Conservation (phyloP, 768 basidiomycete genomes). For the Termitomyces sp. region DNA sequence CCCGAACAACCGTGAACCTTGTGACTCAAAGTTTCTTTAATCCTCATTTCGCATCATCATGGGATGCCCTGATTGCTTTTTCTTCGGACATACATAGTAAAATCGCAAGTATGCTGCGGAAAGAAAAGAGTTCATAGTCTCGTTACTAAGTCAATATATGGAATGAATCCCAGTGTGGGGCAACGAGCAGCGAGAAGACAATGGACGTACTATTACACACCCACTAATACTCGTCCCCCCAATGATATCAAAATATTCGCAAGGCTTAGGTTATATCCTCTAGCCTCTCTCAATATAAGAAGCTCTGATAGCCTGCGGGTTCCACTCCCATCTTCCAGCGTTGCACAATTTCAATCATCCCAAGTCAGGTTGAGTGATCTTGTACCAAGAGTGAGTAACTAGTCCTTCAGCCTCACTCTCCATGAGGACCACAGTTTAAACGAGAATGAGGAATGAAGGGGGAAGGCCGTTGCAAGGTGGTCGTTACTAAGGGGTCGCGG, state of each 20-base stretch:
- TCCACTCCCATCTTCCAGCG: constrained; percentile 1
- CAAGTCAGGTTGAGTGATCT: not conserved
- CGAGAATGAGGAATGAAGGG: too few relatives aligned
- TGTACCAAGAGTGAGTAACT: not conserved
- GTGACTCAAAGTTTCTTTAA: too few relatives aligned
- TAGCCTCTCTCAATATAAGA: not conserved
- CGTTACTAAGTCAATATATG: too few relatives aligned
- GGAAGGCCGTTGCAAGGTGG: too few relatives aligned
- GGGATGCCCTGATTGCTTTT: too few relatives aligned
- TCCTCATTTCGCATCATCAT: too few relatives aligned
- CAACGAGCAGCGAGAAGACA: not conserved
- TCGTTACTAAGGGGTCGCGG: too few relatives aligned
- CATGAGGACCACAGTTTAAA: not conserved
- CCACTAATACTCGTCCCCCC: constrained; percentile 21
- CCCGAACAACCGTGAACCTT: too few relatives aligned
- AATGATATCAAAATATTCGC: constrained; percentile 22
- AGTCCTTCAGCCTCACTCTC: not conserved
- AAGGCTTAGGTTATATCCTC: constrained; percentile 10
- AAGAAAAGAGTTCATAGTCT: not conserved
- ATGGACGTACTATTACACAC: too few relatives aligned
- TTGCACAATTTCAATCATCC: too few relatives aligned
- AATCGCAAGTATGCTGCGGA: constrained; percentile 16
- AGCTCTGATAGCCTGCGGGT: constrained; percentile 4
- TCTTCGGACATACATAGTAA: constrained; percentile 20
- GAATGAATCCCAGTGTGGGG: too few relatives aligned